These are phyloP conservation scores for Passiflora organensis DNA, from an alignment of 345 rosid species.

Conservation along the genomic window DNA sequence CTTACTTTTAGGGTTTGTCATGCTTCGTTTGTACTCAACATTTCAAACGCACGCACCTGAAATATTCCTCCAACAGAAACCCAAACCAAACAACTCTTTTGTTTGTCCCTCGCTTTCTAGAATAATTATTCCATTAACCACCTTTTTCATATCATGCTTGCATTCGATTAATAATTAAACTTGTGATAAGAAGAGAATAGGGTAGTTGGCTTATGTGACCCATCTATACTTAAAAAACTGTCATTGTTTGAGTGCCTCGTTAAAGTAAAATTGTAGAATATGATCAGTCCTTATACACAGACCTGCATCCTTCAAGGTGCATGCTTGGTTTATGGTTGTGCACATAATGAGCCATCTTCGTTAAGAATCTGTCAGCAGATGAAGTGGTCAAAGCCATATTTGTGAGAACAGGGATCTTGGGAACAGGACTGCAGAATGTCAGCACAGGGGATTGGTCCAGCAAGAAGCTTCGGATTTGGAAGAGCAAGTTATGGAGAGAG, in stretches of 20 bases:
- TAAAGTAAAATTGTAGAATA: no score
- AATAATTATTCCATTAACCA: conserved; percentile 12
- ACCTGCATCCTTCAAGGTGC: no score
- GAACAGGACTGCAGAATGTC: conserved; percentile 55
- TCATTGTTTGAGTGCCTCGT: no score
- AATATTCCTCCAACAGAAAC: conserved; percentile 32
- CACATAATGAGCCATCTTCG: neutral
- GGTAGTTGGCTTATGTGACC: conserved; percentile 35
- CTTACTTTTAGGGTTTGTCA: conserved; percentile 51
- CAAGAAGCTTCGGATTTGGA: no score
- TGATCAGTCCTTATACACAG: no score
- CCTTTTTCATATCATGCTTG: conserved; percentile 27
- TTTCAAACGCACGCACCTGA: conserved; percentile 47
- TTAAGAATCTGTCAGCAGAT: conserved; percentile 6
- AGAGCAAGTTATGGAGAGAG: conserved; percentile 15
- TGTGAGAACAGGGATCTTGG: no score
- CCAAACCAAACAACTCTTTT: conserved; percentile 28
- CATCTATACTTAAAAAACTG: neutral
- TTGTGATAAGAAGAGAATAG: conserved; percentile 19
- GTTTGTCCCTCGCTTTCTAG: conserved; percentile 18
- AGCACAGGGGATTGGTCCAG: no score
- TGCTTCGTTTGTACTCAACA: conserved; percentile 54
- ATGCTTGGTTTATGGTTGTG: conserved; percentile 4
- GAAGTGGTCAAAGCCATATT: conserved; percentile 12
- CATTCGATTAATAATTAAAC: conserved; percentile 14